These are phyloP conservation scores for Holtermanniella nyarrowii DNA, from an alignment of 768 basidiomycete genomes.

Conservation along the genomic window DNA sequence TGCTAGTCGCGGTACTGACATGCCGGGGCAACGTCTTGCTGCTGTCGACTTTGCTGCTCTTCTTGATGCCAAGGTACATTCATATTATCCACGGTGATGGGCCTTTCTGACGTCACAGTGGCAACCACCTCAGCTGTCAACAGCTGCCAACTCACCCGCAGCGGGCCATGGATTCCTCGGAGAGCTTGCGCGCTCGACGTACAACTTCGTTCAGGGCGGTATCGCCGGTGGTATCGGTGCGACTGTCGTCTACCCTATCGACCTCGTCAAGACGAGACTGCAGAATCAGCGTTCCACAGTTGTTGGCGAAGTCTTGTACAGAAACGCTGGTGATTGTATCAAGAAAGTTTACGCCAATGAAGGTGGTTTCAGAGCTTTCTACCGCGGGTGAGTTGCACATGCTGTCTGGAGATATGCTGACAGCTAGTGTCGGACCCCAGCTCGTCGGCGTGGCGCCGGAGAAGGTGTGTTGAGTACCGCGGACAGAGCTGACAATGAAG, in stretches of 20 bases:
- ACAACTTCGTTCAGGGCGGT: constrained; percentile 78
- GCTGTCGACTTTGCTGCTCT: constrained; percentile 85
- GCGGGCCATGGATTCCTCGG: constrained; percentile 43
- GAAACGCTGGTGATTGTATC: constrained; percentile 91
- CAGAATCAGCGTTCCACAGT: constrained; percentile 96
- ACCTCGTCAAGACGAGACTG: constrained; percentile 55
- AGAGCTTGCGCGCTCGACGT: constrained; percentile 57
- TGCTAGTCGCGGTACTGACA: constrained; percentile 64
- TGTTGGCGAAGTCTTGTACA: constrained; percentile 92
- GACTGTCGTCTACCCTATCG: constrained; percentile 96
- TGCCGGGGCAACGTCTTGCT: constrained; percentile 56
- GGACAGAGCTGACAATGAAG: constrained; percentile 37
- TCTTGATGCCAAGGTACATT: constrained; percentile 59
- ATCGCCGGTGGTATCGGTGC: constrained; percentile 89
- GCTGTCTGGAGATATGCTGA: neutral
- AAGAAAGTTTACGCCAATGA: constrained; percentile 89
- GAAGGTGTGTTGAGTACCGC: constrained; percentile 11
- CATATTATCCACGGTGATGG: neutral
- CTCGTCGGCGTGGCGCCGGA: constrained; percentile 53
- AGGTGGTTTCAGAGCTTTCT: constrained; percentile 72
- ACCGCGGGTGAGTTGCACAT: constrained; percentile 55
- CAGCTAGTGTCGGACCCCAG: constrained; percentile 62
- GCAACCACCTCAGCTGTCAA: constrained; percentile 30
- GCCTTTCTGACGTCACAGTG: constrained; percentile 15
- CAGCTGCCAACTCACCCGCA: constrained; percentile 6